A percentile compares a stretch with the other conserved stretches of the same genome.
Conservation (phyloP, 2,329 filamentous ascomycete genomes). For the Clonostachys byssicola region DNA sequence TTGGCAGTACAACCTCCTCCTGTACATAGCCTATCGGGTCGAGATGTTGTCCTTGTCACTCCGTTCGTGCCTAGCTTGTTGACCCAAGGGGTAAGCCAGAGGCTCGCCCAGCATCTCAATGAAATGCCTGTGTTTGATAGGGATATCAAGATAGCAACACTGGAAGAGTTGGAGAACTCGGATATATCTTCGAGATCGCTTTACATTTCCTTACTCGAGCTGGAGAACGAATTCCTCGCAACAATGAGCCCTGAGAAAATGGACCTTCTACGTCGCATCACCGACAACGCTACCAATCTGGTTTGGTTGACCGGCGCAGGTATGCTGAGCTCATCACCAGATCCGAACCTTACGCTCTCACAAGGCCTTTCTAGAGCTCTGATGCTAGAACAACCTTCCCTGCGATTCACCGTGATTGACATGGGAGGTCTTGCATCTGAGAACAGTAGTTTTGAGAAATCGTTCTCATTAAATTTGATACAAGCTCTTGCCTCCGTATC, state of each 20-base stretch:
- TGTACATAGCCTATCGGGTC: not conserved
- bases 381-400: constrained; percentile 3
- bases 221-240: constrained; percentile 3
- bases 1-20: not conserved
- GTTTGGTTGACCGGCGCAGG: constrained; percentile 1
- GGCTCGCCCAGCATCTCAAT: too few species aligned
- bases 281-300: not conserved
- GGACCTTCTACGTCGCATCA: not conserved
- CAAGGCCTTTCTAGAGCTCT: constrained; percentile 1
- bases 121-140: too few species aligned
- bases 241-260: constrained; percentile 1
- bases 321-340: not conserved
- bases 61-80: too few species aligned
- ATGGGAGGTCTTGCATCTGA: not conserved
- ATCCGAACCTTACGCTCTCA: constrained; percentile 1
- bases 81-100: too few species aligned
- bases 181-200: not conserved
- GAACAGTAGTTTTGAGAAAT: too few species aligned
- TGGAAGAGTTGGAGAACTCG: not conserved
- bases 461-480: too few species aligned
- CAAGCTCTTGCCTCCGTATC: not conserved
- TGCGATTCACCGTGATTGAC: not conserved
- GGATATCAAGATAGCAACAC: not conserved
- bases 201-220: constrained; percentile 1
- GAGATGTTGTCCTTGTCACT: too few species aligned